These are phyloP conservation scores for Candida pini DNA, from an alignment of 805 yeast species.

Conservation along the genomic window DNA sequence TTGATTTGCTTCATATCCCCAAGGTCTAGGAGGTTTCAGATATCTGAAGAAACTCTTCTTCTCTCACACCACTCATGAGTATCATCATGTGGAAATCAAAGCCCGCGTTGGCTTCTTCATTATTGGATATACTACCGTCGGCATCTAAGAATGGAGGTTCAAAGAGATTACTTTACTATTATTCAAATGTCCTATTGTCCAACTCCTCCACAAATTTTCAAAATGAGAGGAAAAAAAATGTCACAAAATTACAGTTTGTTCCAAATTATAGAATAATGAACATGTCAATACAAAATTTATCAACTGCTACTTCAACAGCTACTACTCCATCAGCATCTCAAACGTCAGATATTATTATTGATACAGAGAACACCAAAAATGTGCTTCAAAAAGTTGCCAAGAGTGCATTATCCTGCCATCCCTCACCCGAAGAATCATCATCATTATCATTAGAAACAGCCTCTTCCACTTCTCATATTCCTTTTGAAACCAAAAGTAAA, in stretches of 20 bases:
- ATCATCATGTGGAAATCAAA: no score
- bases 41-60: no score
- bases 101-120: no score
- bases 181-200: constrained; percentile 16
- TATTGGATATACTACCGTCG: no score
- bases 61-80: no score
- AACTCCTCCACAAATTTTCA: constrained; percentile 7
- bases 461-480: constrained; percentile 28
- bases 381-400: constrained; percentile 37
- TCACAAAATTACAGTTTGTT: constrained; percentile 17
- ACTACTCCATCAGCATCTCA: constrained; percentile 2
- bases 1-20: no score
- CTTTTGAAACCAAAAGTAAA: constrained; percentile 53
- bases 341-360: not conserved
- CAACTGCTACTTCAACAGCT: constrained; percentile 2
- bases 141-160: not conserved
- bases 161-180: constrained; percentile 16
- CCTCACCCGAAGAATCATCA: constrained; percentile 7
- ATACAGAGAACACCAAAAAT: constrained; percentile 8
- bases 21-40: no score
- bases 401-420: constrained; percentile 40
- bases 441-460: constrained; percentile 11
- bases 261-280: constrained; percentile 22
- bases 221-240: not conserved
- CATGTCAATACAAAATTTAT: constrained; percentile 3